Base-by-base conservation (phyloP, 768 basidiomycete genomes). In the Cystofilobasidium capitatum region DNA sequence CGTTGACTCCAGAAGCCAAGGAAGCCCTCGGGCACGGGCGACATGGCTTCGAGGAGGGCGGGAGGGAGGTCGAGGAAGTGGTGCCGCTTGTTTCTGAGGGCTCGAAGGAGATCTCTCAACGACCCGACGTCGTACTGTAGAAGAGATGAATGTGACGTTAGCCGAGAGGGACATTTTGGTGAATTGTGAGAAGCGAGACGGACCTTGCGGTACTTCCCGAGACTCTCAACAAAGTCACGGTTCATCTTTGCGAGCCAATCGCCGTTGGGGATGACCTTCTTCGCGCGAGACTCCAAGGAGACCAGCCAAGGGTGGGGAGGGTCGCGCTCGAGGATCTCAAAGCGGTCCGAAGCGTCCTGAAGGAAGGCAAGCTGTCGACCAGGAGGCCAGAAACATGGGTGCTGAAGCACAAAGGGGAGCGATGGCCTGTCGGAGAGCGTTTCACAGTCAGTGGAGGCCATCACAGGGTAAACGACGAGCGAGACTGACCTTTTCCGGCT, bases 331-430 rank as follows among this genome's bases (percentile, higher is more conserved):
- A 98, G 94, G 75, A 92, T 92, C 77, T 98, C 96, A 76, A 98
- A 99, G 6, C 93, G 84, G 77, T 98, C 94, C 0, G 92, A 96
- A 0, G 92, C 90, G 70, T 98, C 96, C 77, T 94, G 93, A n/a
- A 99, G 80, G 82, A 99, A 99, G 60, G 83, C 85, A 6, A 99
- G 79, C 47, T 94, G 83, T 65, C 88, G 85, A 10, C 82, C 86
- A 0, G 92, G 79, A 64, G 91, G 86, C 96, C 96, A 99, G 81
- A 97, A 99, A 81, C 89, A 94, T 0, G 96, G 96, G 78, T 98
- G 94, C 26, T 88, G 79, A 24, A 98, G 81, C 76, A 88, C 88
- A n/a, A 84, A 84, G 16, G 83, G 84, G 9, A 93, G 94, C 71
- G 92, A 87, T 1, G 93, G 96, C 74, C 94, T 75, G 65, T 8